Evolutionary conservation across 148 eudicot species (phyloP), one percentile per base, ranked within the genome.

Genomic region (Euryodendron excelsum): DNA sequence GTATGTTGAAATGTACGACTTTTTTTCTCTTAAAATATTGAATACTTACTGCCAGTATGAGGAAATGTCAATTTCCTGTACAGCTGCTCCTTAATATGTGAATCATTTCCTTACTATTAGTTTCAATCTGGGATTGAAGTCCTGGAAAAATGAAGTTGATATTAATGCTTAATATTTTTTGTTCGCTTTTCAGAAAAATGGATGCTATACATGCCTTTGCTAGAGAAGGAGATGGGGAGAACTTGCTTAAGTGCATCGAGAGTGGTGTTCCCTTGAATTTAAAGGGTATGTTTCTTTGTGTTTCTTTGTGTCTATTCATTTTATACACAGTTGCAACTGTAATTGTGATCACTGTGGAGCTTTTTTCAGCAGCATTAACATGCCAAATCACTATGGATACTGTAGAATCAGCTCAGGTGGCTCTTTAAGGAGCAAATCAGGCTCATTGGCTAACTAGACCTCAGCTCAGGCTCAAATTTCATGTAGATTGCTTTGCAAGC

Each of bases 131-230:
- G 52, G 13, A 56, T 72, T 37, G 25, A 37, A 53, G 30, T 47
- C 60, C 33, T 64, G 71, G 30, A 31, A 47, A n/a, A 47, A 64
- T 4, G 9, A 21, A 61, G 33, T 27, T 25, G 34, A 18, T 74
- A 37, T 20, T 50, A n/a, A 18, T 36, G 36, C 11, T 79, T 53
- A 55, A 77, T 33, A 27, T 75, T 5, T 74, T 4, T 75, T 64
- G 9, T 71, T 70, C 41, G 71, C 69, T 37, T 77, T 80, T 17
- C 88, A 93, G 98, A 86, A 86, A 90, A 87, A 79, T 93, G 92
- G 98, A 96, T 80, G 99, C 91, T 8, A 85, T 92, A 60, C 99
- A 96, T 85, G 91, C 83, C 64, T 96, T 90, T 84, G 99, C 97
- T 37, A 88, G 99, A 80, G 99, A 93, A 82, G 98, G 99, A 72